Evolutionary conservation across 2,329 filamentous ascomycete species (phyloP).

Genomic region (Xylariaceae sp.): DNA sequence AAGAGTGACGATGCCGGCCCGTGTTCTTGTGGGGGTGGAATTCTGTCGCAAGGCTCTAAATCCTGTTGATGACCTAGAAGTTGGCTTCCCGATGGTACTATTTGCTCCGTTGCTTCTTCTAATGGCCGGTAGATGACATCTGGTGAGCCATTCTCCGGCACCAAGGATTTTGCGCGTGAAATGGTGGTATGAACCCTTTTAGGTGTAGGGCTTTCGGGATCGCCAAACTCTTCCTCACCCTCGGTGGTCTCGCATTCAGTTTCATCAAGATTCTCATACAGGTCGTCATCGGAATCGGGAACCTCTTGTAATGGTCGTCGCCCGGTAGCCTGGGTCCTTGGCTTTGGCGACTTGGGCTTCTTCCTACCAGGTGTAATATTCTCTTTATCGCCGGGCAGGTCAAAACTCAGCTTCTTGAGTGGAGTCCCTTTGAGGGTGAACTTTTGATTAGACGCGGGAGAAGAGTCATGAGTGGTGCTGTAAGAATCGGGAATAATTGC

Average conservation of each 20-base stretch:
- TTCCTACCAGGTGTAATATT: slow-evolving; percentile 34
- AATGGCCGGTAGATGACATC: slow-evolving; percentile 18
- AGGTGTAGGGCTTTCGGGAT: slow-evolving; percentile 18
- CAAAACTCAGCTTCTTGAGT: slow-evolving; percentile 28
- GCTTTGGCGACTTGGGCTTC: slow-evolving; percentile 32
- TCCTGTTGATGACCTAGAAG: slow-evolving; percentile 12
- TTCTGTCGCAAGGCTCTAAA: not conserved
- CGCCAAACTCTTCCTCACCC: slow-evolving; percentile 19
- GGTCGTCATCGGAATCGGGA: slow-evolving; percentile 31
- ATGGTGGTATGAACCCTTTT: slow-evolving; percentile 1
- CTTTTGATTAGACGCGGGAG: slow-evolving; percentile 23
- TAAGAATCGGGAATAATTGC: slow-evolving; percentile 32
- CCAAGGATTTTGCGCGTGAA: not conserved
- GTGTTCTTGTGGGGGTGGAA: not conserved
- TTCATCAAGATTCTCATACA: slow-evolving; percentile 23
- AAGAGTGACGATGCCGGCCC: not conserved
- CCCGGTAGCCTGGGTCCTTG: slow-evolving; percentile 18
- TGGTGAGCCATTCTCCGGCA: slow-evolving; percentile 14
- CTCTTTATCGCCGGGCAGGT: slow-evolving; percentile 33
- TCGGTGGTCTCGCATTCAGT: slow-evolving; percentile 25
- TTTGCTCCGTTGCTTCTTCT: slow-evolving; percentile 25
- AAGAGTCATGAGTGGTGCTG: slow-evolving; percentile 29
- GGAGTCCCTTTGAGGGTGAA: slow-evolving; percentile 25
- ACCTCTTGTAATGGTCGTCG: slow-evolving; percentile 30
- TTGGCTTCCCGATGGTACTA: slow-evolving; percentile 2